A percentile compares a stretch with the other conserved stretches of the same genome.
Evolutionary conservation across 164 flowering plant genomes (phyloP).

Genomic region (Berberis vulgaris): DNA sequence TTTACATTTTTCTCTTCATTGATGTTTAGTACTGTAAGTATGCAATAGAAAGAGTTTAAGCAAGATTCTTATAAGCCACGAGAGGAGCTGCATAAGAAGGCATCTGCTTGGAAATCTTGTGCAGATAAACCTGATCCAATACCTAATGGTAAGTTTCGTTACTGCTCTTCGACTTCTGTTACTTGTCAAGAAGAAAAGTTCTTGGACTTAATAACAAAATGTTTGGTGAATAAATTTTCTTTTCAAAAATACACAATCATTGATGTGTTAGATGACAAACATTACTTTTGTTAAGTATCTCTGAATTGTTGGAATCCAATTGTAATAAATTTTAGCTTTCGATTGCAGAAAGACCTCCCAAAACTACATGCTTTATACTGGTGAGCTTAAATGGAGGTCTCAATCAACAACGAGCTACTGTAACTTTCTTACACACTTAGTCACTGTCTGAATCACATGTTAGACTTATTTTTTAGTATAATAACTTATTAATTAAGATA

Average conservation of each 20-base stretch:
- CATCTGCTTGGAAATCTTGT: slow-evolving; percentile 78
- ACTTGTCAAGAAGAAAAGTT: not conserved
- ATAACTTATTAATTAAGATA: not conserved
- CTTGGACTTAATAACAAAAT: no score
- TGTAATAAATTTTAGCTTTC: slow-evolving; percentile 4
- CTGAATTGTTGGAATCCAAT: not conserved
- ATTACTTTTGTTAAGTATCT: no score
- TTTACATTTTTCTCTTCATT: not conserved
- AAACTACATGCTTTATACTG: slow-evolving; percentile 59
- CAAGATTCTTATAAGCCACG: slow-evolving; percentile 36
- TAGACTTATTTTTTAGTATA: not conserved
- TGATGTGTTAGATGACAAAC: no score
- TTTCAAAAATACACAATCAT: no score
- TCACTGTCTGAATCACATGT: not conserved
- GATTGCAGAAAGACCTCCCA: slow-evolving; percentile 30
- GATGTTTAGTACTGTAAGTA: slow-evolving; percentile 5
- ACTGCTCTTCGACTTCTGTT: not conserved
- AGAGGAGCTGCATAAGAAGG: slow-evolving; percentile 51
- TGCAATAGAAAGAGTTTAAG: slow-evolving; percentile 43
- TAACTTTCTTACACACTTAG: slow-evolving; percentile 29
- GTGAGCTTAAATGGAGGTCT: slow-evolving; percentile 99
- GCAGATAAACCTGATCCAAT: slow-evolving; percentile 29
- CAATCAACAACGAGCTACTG: slow-evolving; percentile 98
- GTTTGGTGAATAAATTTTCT: no score
- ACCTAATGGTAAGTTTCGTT: slow-evolving; percentile 23